phyloP scores from a whole-genome alignment of 768 basidiomycete species.

The Mycena rebaudengoi region DNA sequence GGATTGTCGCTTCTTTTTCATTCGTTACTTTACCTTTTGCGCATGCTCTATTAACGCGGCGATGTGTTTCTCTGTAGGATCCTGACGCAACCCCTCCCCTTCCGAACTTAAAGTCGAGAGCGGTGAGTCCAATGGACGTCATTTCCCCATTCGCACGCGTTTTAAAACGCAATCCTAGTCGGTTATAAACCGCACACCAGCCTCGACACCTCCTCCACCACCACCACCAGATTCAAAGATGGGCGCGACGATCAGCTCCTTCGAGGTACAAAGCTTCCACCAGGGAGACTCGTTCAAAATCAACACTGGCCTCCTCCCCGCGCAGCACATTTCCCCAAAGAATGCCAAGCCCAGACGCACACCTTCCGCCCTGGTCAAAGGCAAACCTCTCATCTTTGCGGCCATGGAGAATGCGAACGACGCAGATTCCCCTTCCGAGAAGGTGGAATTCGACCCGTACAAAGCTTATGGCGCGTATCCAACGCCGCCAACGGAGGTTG shows the following conservation, averaged over 20 bases:
- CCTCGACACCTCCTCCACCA: constrained; percentile 11
- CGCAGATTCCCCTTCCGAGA: constrained; percentile 27
- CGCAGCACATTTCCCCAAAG: constrained; percentile 11
- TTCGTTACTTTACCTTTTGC: constrained; percentile 15
- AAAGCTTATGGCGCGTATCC: constrained; percentile 16
- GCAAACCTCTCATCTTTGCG: constrained; percentile 71
- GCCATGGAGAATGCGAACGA: constrained; percentile 52
- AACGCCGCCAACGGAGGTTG: constrained; percentile 8
- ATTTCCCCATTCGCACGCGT: constrained; percentile 7
- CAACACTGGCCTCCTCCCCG: constrained; percentile 22
- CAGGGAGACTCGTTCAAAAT: constrained; percentile 21
- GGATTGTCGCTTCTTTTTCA: constrained; percentile 24
- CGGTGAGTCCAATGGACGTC: constrained; percentile 25
- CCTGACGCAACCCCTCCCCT: constrained; percentile 19
- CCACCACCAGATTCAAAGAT: constrained; percentile 14
- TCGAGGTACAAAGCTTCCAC: constrained; percentile 27
- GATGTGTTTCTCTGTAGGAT: constrained; percentile 22
- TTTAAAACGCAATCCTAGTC: constrained; percentile 18
- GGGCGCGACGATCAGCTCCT: constrained; percentile 29
- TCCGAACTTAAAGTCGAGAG: constrained; percentile 16
- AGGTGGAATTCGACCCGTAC: constrained; percentile 22
- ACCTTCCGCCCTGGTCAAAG: constrained; percentile 38
- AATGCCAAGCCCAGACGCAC: constrained; percentile 20
- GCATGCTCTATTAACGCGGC: constrained; percentile 25
- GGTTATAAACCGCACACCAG: constrained; percentile 1